Percentiles rank a stretch among this genome's conserved stretches.
Evolutionary conservation across 148 eudicot species (phyloP).

Genomic region (Arbutus unedo): DNA sequence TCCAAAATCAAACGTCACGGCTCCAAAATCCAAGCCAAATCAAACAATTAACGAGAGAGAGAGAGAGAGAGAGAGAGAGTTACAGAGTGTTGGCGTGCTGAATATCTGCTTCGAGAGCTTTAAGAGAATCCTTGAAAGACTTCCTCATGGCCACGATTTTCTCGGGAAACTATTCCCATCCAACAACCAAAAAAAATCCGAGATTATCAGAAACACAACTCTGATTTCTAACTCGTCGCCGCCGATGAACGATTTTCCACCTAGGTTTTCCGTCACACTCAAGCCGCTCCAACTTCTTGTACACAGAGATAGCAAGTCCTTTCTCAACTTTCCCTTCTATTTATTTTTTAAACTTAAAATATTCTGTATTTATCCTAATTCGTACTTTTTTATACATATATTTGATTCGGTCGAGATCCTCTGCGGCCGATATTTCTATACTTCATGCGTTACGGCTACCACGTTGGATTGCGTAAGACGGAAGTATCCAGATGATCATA

Average conservation of each 20-base stretch:
- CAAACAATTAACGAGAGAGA: too few relatives aligned
- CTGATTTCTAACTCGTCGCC: too few relatives aligned
- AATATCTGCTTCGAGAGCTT: too few relatives aligned
- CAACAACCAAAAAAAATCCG: too few relatives aligned
- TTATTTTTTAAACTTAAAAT: neutral
- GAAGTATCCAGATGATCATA: neutral
- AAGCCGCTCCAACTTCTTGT: neutral
- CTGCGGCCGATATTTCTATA: neutral
- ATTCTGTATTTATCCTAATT: neutral
- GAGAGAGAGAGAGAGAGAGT: too few relatives aligned
- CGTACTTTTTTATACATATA: neutral
- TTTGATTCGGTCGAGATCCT: neutral
- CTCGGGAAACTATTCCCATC: too few relatives aligned
- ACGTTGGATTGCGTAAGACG: neutral
- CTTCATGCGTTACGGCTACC: neutral
- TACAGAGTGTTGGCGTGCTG: too few relatives aligned
- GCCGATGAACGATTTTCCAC: neutral
- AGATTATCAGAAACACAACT: too few relatives aligned
- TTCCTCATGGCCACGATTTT: too few relatives aligned
- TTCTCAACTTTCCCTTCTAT: neutral
- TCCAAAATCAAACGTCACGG: too few relatives aligned
- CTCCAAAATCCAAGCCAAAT: too few relatives aligned
- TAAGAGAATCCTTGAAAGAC: too few relatives aligned
- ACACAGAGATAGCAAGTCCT: neutral
- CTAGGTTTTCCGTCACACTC: neutral